These are phyloP conservation scores for Mucuna pruriens DNA, from an alignment of 306 rosid genomes.

Conservation along the genomic window DNA sequence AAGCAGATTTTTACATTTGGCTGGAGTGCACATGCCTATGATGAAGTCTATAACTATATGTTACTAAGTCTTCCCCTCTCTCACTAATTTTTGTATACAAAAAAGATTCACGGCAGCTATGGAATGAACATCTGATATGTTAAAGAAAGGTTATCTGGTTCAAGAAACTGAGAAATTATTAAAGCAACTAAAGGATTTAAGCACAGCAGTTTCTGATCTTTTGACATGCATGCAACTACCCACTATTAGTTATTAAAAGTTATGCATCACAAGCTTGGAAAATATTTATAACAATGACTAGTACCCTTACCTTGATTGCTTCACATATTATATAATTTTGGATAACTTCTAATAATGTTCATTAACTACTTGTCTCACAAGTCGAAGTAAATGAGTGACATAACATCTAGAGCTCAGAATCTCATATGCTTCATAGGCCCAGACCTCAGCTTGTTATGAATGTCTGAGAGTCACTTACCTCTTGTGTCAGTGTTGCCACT, in stretches of 20 bases:
- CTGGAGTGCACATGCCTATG: background rate
- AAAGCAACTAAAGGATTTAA: conserved; percentile 1
- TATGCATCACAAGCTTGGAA: background rate
- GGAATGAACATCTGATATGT: background rate
- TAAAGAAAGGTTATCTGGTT: background rate
- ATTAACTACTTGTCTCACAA: background rate
- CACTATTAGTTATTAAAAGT: background rate
- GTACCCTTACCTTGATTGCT: background rate
- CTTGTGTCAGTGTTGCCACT: conserved; percentile 74
- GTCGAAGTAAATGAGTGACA: background rate
- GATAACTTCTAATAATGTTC: background rate
- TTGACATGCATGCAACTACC: background rate
- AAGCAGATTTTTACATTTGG: background rate
- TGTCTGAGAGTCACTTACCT: conserved; percentile 56
- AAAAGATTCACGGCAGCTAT: background rate
- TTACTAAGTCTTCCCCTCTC: background rate
- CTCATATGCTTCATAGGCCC: background rate
- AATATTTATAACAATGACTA: background rate
- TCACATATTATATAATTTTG: background rate
- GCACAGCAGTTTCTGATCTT: background rate
- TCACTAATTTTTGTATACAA: background rate
- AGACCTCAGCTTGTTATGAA: conserved; percentile 11
- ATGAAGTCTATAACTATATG: background rate
- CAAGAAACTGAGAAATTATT: background rate
- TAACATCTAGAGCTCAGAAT: background rate